Percentiles rank a stretch among this genome's conserved stretches.
These are phyloP conservation scores for Boletus sp. DNA, from an alignment of 768 basidiomycete species.

Conservation along the genomic window DNA sequence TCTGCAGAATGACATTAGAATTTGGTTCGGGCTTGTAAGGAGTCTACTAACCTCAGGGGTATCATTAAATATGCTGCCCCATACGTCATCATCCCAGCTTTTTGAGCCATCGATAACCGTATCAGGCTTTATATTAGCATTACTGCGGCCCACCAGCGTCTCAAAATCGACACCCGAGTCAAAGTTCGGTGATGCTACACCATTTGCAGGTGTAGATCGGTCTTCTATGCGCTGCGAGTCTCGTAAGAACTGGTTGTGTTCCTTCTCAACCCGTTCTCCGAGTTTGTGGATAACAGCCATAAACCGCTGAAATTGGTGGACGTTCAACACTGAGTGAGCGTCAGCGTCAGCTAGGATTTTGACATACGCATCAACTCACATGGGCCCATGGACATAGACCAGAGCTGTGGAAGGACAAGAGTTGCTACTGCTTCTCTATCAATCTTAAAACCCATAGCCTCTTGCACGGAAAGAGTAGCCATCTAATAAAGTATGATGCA, in stretches of 20 bases:
- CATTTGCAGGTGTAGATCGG: slow-evolving; percentile 52
- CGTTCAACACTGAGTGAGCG: slow-evolving; percentile 56
- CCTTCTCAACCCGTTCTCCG: slow-evolving; percentile 85
- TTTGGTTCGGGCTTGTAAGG: not conserved
- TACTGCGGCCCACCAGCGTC: slow-evolving; percentile 69
- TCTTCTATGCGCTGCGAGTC: slow-evolving; percentile 92
- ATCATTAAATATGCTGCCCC: slow-evolving; percentile 72
- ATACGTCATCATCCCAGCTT: slow-evolving; percentile 81
- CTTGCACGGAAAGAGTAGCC: slow-evolving; percentile 87
- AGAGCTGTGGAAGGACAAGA: slow-evolving; percentile 85
- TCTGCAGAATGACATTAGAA: slow-evolving; percentile 16
- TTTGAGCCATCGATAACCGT: slow-evolving; percentile 36
- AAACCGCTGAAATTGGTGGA: slow-evolving; percentile 89
- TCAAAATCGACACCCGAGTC: slow-evolving; percentile 79
- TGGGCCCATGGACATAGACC: slow-evolving; percentile 98
- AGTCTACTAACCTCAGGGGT: slow-evolving; percentile 29
- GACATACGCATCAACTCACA: slow-evolving; percentile 44
- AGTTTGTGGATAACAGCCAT: slow-evolving; percentile 80
- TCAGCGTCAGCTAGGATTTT: not conserved
- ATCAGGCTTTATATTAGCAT: slow-evolving; percentile 47
- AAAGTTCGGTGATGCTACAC: slow-evolving; percentile 34
- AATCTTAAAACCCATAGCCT: slow-evolving; percentile 94
- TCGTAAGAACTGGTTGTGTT: slow-evolving; percentile 88
- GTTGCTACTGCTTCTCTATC: slow-evolving; percentile 92
- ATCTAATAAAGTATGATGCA: slow-evolving; percentile 46